These are phyloP conservation scores for Aspergillus novofumigatus DNA, from an alignment of 2,329 filamentous ascomycete genomes.

Conservation along the genomic window DNA sequence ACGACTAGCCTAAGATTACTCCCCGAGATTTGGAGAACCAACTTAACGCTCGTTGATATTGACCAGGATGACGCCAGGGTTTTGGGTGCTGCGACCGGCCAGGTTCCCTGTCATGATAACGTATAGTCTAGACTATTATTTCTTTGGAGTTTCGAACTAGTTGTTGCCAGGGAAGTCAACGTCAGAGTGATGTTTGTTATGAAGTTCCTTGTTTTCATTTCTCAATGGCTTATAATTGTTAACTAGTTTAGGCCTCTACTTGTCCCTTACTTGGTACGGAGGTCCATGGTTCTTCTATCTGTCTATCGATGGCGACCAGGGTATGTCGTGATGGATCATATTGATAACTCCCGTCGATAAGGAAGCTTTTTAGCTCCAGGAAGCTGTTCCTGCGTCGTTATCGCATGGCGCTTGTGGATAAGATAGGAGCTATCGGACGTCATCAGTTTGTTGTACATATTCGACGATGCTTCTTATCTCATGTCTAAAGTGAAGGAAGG, in stretches of 20 bases:
- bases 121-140: not conserved
- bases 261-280: not conserved
- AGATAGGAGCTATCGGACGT: not conserved
- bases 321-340: not conserved
- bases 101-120: not conserved
- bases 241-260: not conserved
- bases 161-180: not conserved
- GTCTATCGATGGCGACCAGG: not conserved
- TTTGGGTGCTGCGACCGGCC: conserved; percentile 4
- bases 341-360: too few relatives aligned
- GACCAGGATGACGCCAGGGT: not conserved
- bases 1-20: not conserved
- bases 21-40: not conserved
- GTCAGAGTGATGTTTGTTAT: not conserved
- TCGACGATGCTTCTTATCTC: too few relatives aligned
- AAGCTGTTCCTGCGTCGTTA: not conserved
- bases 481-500: too few relatives aligned
- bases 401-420: not conserved
- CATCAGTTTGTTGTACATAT: too few relatives aligned
- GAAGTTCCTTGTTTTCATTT: not conserved
- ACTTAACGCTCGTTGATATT: not conserved
- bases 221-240: not conserved
- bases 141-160: not conserved
- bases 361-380: not conserved
- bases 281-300: not conserved